phyloP scores from a whole-genome alignment of 1,284 basidiomycete genomes.

The Leccinum olivaceoglutinosum region DNA sequence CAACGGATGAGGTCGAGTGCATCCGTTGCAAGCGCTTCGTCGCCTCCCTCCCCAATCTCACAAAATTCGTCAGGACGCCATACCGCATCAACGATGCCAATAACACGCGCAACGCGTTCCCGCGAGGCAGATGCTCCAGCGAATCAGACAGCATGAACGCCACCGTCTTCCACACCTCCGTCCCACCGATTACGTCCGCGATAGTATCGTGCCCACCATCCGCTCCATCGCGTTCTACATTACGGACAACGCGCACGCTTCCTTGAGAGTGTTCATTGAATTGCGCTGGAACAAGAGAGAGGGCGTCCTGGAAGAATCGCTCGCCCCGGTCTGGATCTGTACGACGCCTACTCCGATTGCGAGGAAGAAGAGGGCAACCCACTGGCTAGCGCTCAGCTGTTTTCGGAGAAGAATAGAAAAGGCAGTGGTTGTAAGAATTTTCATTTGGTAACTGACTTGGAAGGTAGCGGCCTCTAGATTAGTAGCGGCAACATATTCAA shows the following conservation, averaged over 20 bases:
- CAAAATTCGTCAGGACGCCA: neutral
- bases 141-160: slow-evolving; percentile 85
- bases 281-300: slow-evolving; percentile 34
- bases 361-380: slow-evolving; percentile 80
- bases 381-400: slow-evolving; percentile 71
- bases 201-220: slow-evolving; percentile 62
- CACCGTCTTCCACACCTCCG: slow-evolving; percentile 32
- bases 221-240: slow-evolving; percentile 66
- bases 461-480: slow-evolving; percentile 95
- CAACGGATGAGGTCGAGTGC: slow-evolving; percentile 76
- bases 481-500: slow-evolving; percentile 89
- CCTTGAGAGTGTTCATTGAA: slow-evolving; percentile 74
- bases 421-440: slow-evolving; percentile 93
- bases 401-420: slow-evolving; percentile 87
- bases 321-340: slow-evolving; percentile 69
- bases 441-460: slow-evolving; percentile 95
- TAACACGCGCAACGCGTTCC: slow-evolving; percentile 54
- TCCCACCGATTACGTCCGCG: slow-evolving; percentile 35
- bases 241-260: slow-evolving; percentile 55
- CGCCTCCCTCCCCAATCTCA: slow-evolving; percentile 50
- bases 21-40: slow-evolving; percentile 62
- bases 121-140: slow-evolving; percentile 60
- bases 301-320: slow-evolving; percentile 31
- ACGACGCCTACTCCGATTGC: slow-evolving; percentile 91
- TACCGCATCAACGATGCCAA: slow-evolving; percentile 24